Evolutionary conservation across 2,329 filamentous ascomycete species (phyloP).

Genomic region (Venturia oleaginea): DNA sequence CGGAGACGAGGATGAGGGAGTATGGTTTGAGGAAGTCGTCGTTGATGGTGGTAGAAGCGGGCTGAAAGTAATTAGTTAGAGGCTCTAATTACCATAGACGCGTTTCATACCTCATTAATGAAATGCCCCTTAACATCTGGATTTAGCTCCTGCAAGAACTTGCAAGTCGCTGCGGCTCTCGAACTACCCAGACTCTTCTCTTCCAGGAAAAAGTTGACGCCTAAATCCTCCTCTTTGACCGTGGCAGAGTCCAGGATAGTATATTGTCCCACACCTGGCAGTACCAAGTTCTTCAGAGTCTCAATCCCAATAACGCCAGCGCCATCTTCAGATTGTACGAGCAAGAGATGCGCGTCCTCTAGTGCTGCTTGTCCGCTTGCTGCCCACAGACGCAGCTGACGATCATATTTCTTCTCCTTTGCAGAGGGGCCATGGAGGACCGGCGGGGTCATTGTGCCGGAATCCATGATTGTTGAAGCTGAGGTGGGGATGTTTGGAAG

Average conservation of each 20-base stretch:
- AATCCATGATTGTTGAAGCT: not conserved
- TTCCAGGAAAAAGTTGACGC: conserved; percentile 95
- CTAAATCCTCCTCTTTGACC: conserved; percentile 76
- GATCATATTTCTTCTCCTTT: conserved; percentile 66
- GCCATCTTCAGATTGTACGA: conserved; percentile 66
- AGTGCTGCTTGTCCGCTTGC: conserved; percentile 83
- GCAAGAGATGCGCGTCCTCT: conserved; percentile 82
- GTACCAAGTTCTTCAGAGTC: conserved; percentile 90
- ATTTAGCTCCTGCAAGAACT: conserved; percentile 77
- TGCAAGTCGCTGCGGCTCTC: conserved; percentile 68
- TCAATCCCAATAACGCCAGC: conserved; percentile 83
- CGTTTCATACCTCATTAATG: conserved; percentile 41
- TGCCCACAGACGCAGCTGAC: conserved; percentile 91
- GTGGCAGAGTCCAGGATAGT: conserved; percentile 75
- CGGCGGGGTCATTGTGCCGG: conserved; percentile 24
- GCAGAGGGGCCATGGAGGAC: conserved; percentile 33
- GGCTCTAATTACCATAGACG: too few relatives aligned
- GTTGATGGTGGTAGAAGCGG: conserved; percentile 21
- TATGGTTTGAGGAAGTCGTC: conserved; percentile 39
- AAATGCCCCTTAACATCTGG: conserved; percentile 79
- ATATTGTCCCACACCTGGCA: conserved; percentile 85
- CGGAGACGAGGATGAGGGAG: conserved; percentile 52
- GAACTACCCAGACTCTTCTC: conserved; percentile 65
- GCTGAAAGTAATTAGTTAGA: conserved; percentile 17
- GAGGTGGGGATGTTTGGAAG: not conserved